Evolutionary conservation across 164 flowering plant species (phyloP).

Genomic region (Euptelea pleiosperma): DNA sequence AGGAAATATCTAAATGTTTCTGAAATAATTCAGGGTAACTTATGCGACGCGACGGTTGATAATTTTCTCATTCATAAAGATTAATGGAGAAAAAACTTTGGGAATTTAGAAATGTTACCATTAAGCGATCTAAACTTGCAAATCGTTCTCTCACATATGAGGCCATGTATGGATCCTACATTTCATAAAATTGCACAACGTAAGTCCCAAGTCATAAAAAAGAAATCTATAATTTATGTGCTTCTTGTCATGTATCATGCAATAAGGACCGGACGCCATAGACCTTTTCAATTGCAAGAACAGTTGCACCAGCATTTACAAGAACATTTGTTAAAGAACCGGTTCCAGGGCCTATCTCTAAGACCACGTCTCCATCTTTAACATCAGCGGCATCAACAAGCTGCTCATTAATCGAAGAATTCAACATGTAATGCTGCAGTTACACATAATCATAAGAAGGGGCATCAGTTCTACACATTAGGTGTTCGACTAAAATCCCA

Average conservation of each 20-base stretch:
- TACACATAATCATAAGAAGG: background rate
- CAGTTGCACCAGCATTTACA: constrained; percentile 68
- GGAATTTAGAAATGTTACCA: constrained; percentile 41
- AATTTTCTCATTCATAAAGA: background rate
- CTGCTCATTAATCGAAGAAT: constrained; percentile 61
- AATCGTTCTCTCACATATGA: constrained; percentile 71
- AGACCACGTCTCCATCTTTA: constrained; percentile 69
- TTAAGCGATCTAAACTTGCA: constrained; percentile 34
- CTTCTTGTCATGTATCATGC: too few species aligned
- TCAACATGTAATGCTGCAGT: constrained; percentile 93
- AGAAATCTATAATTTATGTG: background rate
- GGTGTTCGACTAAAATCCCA: constrained; percentile 33
- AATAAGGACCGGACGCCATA: too few species aligned
- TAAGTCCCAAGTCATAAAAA: background rate
- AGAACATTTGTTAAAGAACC: constrained; percentile 90
- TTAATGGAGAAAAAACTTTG: background rate
- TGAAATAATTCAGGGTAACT: too few species aligned
- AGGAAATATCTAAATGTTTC: too few species aligned
- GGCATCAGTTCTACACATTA: background rate
- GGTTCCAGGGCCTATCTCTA: constrained; percentile 97
- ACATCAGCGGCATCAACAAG: constrained; percentile 63
- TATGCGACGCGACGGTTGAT: background rate
- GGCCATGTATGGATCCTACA: constrained; percentile 91
- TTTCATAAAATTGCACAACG: constrained; percentile 12
- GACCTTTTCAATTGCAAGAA: constrained; percentile 94